These are phyloP conservation scores for Naematelia aurantialba DNA, from an alignment of 768 basidiomycete genomes.

Conservation along the genomic window DNA sequence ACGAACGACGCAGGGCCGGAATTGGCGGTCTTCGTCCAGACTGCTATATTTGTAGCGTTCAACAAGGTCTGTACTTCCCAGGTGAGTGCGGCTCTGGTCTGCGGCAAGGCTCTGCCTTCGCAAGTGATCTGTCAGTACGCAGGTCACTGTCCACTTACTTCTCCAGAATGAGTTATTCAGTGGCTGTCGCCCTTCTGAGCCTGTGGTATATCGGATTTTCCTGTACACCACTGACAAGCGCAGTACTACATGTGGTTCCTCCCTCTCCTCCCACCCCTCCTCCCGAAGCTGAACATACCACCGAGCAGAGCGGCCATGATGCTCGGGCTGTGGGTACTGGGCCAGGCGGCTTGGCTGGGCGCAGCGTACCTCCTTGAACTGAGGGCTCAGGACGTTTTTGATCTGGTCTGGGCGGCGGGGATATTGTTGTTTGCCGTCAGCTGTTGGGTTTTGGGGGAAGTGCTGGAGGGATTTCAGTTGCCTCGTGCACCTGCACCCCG, in stretches of 20 bases:
- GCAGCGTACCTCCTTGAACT: slow-evolving; percentile 90
- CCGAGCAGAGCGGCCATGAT: slow-evolving; percentile 53
- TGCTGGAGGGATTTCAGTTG: slow-evolving; percentile 52
- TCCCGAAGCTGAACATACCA: slow-evolving; percentile 63
- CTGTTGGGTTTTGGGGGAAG: slow-evolving; percentile 68
- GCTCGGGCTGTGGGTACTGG: slow-evolving; percentile 64
- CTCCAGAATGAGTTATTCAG: too few relatives aligned
- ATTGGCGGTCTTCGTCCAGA: slow-evolving; percentile 89
- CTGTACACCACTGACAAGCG: not conserved
- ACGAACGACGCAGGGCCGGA: slow-evolving; percentile 57
- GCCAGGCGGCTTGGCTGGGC: slow-evolving; percentile 75
- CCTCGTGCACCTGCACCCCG: not conserved
- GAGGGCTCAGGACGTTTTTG: slow-evolving; percentile 68
- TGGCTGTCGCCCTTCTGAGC: slow-evolving; percentile 1
- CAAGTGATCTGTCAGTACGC: too few relatives aligned
- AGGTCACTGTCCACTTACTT: too few relatives aligned
- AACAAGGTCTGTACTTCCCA: slow-evolving; percentile 99
- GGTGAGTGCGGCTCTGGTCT: slow-evolving; percentile 53
- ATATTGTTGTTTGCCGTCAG: slow-evolving; percentile 71
- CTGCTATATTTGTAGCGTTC: slow-evolving; percentile 84
- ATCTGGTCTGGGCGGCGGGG: slow-evolving; percentile 72
- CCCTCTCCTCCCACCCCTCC: slow-evolving; percentile 75
- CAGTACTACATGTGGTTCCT: slow-evolving; percentile 99
- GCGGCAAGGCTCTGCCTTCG: not conserved
- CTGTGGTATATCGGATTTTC: too few relatives aligned